A percentile compares a stretch with the other conserved stretches of the same genome.
phyloP scores from a whole-genome alignment of 139 green algal species.

The Chlorella sp. region DNA sequence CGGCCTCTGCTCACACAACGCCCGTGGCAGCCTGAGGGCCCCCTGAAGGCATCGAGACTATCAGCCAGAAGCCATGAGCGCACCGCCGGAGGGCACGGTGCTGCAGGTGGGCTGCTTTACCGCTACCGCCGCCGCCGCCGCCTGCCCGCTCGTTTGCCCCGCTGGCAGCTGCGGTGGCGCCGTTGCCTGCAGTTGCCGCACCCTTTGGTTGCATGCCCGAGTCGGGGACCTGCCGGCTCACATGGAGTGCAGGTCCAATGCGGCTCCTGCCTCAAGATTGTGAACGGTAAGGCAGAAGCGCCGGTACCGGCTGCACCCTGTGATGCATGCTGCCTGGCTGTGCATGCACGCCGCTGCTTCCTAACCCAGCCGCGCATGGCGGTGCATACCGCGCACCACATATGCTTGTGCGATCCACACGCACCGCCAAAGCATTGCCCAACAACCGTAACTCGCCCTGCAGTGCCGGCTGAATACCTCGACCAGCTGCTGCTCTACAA shows the following conservation, averaged over 20 bases:
- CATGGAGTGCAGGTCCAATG: slow-evolving; percentile 22
- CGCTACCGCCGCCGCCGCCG: too few relatives aligned
- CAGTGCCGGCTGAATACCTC: not conserved
- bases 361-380: too few relatives aligned
- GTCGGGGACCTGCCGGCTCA: too few relatives aligned
- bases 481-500: not conserved
- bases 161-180: too few relatives aligned
- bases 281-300: slow-evolving; percentile 37
- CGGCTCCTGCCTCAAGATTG: slow-evolving; percentile 42
- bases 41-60: not conserved
- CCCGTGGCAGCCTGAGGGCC: not conserved
- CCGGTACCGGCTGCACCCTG: too few relatives aligned
- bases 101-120: slow-evolving; percentile 18
- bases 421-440: not conserved
- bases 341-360: not conserved
- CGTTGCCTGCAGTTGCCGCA: too few relatives aligned
- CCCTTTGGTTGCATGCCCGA: too few relatives aligned
- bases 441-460: not conserved
- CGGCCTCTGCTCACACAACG: too few relatives aligned
- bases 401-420: too few relatives aligned
- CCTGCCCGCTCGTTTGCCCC: too few relatives aligned
- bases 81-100: slow-evolving; percentile 2
- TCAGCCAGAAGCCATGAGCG: not conserved
- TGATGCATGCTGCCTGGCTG: too few relatives aligned
- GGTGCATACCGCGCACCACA: not conserved